A percentile compares a stretch with the other conserved stretches of the same genome.
Conservation (phyloP, 306 rosid genomes). For the Pyrus communis region DNA sequence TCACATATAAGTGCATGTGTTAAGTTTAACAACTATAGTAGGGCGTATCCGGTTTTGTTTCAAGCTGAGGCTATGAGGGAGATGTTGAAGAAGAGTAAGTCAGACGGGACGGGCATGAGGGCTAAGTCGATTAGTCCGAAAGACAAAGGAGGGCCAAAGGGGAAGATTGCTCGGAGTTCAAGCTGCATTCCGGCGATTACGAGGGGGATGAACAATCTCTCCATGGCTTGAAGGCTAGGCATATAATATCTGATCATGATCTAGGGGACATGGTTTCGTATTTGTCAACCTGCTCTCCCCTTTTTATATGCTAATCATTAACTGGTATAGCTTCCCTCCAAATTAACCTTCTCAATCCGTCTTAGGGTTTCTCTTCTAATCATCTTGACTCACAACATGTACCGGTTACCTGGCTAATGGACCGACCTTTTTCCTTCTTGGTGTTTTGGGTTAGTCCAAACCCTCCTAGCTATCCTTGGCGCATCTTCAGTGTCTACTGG, state of each 20-base stretch:
- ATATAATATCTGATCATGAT: neutral
- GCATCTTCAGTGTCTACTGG: neutral
- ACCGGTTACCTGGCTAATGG: neutral
- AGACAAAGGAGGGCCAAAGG: conserved; percentile 40
- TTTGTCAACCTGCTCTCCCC: neutral
- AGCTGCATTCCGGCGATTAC: conserved; percentile 88
- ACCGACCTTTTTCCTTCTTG: neutral
- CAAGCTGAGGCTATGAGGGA: conserved; percentile 93
- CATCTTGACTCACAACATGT: neutral
- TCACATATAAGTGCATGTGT: conserved; percentile 75
- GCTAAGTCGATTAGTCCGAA: conserved; percentile 79
- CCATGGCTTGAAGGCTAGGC: conserved; percentile 24
- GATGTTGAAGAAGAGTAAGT: conserved; percentile 66
- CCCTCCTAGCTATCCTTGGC: neutral
- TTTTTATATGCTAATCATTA: neutral
- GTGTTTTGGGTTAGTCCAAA: neutral
- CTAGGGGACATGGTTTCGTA: neutral
- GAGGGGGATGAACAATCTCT: conserved; percentile 51
- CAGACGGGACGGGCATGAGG: conserved; percentile 47
- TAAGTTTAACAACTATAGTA: conserved; percentile 67
- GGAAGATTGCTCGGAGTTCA: conserved; percentile 66
- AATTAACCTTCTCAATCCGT: neutral
- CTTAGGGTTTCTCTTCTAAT: neutral
- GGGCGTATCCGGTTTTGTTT: conserved; percentile 81
- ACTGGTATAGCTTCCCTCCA: neutral